Conservation (phyloP, 495 filamentous ascomycete species). For the Penicillium canescens region DNA sequence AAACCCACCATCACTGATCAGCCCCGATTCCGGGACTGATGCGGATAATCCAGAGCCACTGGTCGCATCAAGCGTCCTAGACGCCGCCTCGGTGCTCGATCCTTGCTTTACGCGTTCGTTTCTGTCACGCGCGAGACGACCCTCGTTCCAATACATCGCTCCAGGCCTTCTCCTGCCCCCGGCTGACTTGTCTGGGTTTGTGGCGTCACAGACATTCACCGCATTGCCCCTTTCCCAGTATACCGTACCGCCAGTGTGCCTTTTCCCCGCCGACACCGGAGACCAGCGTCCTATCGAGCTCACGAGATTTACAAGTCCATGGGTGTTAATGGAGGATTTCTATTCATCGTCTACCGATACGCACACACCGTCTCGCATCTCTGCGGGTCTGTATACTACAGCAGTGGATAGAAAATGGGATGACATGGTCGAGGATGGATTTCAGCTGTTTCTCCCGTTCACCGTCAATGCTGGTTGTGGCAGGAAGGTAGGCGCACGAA, state of each 20-base stretch:
- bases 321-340: conserved; percentile 6
- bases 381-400: conserved; percentile 20
- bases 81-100: conserved; percentile 12
- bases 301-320: conserved; percentile 13
- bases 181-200: conserved; percentile 8
- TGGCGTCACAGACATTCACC: conserved; percentile 9
- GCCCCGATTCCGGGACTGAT: conserved; percentile 3
- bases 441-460: conserved; percentile 20
- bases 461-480: conserved; percentile 12
- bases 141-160: conserved; percentile 13
- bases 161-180: conserved; percentile 17
- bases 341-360: conserved; percentile 11
- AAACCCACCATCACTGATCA: conserved; percentile 6
- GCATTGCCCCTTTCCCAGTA: conserved; percentile 12
- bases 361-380: conserved; percentile 8
- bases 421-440: conserved; percentile 20
- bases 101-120: conserved; percentile 15
- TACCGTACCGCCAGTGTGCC: conserved; percentile 13
- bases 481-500: conserved; percentile 13
- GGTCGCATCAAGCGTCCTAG: conserved; percentile 10
- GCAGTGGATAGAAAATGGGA: conserved; percentile 7
- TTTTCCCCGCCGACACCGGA: conserved; percentile 15
- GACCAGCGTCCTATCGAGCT: conserved; percentile 17
- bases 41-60: conserved; percentile 8
- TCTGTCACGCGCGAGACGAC: conserved; percentile 9